Percentiles rank a stretch among this genome's conserved stretches.
These are phyloP conservation scores for Beta vulgaris DNA, from an alignment of 148 eudicot genomes.

Conservation along the genomic window DNA sequence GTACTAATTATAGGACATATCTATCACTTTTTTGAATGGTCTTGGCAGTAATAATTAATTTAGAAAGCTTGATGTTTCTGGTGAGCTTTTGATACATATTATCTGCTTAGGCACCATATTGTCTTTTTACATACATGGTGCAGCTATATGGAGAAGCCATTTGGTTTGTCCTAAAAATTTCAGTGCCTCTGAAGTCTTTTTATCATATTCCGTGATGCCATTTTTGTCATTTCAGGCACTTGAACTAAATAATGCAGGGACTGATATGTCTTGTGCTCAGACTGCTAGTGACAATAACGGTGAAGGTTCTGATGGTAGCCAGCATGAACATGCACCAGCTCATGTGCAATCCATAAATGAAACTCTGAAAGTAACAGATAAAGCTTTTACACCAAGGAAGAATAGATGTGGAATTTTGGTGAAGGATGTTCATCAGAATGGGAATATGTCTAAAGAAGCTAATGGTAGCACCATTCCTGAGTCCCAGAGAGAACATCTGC, in stretches of 20 bases:
- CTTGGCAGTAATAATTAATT: background rate
- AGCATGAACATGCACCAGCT: slow-evolving; percentile 11
- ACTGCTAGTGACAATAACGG: slow-evolving; percentile 20
- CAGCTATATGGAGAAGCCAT: background rate
- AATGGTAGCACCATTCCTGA: slow-evolving; percentile 12
- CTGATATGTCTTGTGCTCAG: slow-evolving; percentile 43
- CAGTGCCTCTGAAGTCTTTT: background rate
- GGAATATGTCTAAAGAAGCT: slow-evolving; percentile 16
- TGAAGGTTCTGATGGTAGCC: slow-evolving; percentile 26
- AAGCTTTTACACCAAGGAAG: slow-evolving; percentile 7
- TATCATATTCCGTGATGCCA: background rate
- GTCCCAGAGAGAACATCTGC: slow-evolving; percentile 17
- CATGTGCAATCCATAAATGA: slow-evolving; percentile 11
- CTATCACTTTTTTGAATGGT: background rate
- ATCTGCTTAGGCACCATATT: background rate
- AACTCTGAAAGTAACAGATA: slow-evolving; percentile 14
- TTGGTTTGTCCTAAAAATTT: background rate
- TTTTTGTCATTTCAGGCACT: slow-evolving; percentile 48
- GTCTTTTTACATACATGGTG: background rate
- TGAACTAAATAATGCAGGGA: slow-evolving; percentile 31
- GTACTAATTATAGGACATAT: background rate
- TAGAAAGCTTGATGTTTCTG: background rate
- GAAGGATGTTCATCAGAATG: slow-evolving; percentile 22
- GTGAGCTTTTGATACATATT: too few relatives aligned
- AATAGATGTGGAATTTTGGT: slow-evolving; percentile 20